Evolutionary conservation across 345 rosid genomes (phyloP).

Genomic region (Garcia nutans): DNA sequence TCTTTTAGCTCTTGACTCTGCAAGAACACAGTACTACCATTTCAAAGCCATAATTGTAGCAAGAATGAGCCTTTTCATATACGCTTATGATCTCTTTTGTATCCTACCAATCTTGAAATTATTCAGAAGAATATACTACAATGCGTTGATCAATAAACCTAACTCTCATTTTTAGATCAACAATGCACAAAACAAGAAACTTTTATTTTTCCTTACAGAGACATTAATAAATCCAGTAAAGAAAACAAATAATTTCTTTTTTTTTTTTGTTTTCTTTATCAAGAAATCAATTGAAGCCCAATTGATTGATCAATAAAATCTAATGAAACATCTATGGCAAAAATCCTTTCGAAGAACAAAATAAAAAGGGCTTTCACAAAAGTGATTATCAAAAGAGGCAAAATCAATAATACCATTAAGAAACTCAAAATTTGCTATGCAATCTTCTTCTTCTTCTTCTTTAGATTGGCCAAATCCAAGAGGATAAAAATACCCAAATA

Average conservation of each 20-base stretch:
- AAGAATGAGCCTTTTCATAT: slow-evolving; percentile 65
- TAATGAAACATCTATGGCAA: no score
- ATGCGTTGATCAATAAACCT: no score
- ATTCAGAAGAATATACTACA: slow-evolving; percentile 50
- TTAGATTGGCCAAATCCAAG: no score
- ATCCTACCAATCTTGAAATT: slow-evolving; percentile 45
- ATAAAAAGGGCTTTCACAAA: slow-evolving; percentile 70
- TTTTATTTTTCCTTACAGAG: no score
- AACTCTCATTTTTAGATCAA: no score
- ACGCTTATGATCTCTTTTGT: slow-evolving; percentile 65
- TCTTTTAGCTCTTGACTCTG: slow-evolving; percentile 46
- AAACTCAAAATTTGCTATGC: slow-evolving; percentile 19
- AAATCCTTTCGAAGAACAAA: slow-evolving; percentile 57
- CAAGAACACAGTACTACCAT: slow-evolving; percentile 55
- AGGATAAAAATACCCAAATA: no score
- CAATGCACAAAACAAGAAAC: no score
- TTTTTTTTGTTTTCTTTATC: no score
- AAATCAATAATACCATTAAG: slow-evolving; percentile 30
- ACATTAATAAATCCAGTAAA: no score
- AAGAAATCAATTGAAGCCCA: no score
- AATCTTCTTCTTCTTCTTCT: slow-evolving; percentile 22
- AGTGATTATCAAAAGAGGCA: slow-evolving; percentile 38
- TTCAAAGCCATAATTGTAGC: slow-evolving; percentile 62
- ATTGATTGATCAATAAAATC: no score
- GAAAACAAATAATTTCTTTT: no score